Percentiles rank a stretch among this genome's conserved stretches.
Evolutionary conservation across 305 asterid species (phyloP).

Genomic region (Rubia balearica): DNA sequence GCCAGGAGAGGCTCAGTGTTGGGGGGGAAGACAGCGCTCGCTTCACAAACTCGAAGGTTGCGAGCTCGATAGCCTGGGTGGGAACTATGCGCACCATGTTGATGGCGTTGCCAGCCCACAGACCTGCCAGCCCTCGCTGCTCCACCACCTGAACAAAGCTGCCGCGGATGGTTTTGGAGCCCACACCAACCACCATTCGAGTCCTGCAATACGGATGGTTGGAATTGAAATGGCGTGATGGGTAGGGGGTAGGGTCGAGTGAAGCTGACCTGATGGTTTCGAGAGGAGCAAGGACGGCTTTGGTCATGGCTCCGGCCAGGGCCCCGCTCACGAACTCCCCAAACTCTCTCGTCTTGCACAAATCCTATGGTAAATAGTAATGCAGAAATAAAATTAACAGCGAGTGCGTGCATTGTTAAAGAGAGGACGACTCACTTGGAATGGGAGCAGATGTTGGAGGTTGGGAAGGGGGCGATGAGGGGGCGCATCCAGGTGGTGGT

Average conservation of each 20-base stretch:
- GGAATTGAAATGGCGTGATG: neutral
- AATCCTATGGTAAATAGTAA: slow-evolving; percentile 34
- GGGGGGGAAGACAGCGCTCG: slow-evolving; percentile 61
- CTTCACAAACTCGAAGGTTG: slow-evolving; percentile 83
- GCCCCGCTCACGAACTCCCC: slow-evolving; percentile 95
- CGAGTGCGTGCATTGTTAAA: neutral
- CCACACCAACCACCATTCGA: slow-evolving; percentile 93
- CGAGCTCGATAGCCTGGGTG: slow-evolving; percentile 92
- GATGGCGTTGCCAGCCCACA: slow-evolving; percentile 92
- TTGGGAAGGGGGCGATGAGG: neutral
- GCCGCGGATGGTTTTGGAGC: slow-evolving; percentile 64
- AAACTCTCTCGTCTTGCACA: slow-evolving; percentile 62
- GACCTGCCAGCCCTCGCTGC: slow-evolving; percentile 89
- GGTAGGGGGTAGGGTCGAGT: no score
- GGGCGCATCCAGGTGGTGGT: neutral
- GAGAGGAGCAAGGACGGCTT: slow-evolving; percentile 94
- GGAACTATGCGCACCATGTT: slow-evolving; percentile 92
- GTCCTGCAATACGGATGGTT: slow-evolving; percentile 77
- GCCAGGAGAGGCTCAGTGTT: slow-evolving; percentile 76
- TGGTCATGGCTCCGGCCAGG: slow-evolving; percentile 95
- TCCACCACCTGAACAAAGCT: slow-evolving; percentile 74
- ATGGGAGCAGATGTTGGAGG: neutral
- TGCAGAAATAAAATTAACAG: neutral
- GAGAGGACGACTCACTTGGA: neutral
- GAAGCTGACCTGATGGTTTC: slow-evolving; percentile 78